Evolutionary conservation across 306 rosid species (phyloP).

Genomic region (Cajanus cajan): DNA sequence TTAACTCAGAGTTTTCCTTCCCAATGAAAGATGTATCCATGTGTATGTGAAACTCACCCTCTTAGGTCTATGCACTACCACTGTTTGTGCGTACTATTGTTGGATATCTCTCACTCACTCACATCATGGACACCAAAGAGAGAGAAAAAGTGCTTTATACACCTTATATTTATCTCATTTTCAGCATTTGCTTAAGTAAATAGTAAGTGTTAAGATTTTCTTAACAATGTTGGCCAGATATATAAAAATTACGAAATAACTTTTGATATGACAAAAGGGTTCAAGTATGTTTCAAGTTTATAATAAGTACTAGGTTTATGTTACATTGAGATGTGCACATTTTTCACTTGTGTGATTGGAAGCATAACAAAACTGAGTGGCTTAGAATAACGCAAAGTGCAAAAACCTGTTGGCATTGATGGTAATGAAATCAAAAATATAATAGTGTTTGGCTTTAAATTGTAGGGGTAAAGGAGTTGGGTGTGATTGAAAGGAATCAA

Average conservation of each 20-base stretch:
- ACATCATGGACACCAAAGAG: neutral
- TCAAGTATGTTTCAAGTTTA: neutral
- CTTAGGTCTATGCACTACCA: constrained; percentile 42
- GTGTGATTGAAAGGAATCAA: constrained; percentile 41
- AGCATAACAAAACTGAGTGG: constrained; percentile 21
- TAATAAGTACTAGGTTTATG: neutral
- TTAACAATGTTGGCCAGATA: neutral
- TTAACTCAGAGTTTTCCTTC: constrained; percentile 59
- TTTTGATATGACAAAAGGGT: neutral
- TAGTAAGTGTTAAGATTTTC: neutral
- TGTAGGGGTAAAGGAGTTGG: neutral
- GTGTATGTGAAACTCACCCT: constrained; percentile 12
- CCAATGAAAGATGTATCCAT: constrained; percentile 43
- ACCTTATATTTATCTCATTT: neutral
- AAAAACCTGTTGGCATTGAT: neutral
- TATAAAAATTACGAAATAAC: neutral
- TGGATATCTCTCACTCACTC: constrained; percentile 2
- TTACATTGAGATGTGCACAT: neutral
- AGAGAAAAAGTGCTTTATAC: neutral
- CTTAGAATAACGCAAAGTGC: constrained; percentile 14
- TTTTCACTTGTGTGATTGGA: neutral
- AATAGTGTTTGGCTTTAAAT: neutral
- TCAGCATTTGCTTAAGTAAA: neutral
- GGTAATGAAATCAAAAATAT: neutral
- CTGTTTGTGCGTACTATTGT: constrained; percentile 21